Evolutionary conservation across 768 basidiomycete species (phyloP), one percentile per base, ranked within the genome.

Genomic region (Floccularia luteovirens): DNA sequence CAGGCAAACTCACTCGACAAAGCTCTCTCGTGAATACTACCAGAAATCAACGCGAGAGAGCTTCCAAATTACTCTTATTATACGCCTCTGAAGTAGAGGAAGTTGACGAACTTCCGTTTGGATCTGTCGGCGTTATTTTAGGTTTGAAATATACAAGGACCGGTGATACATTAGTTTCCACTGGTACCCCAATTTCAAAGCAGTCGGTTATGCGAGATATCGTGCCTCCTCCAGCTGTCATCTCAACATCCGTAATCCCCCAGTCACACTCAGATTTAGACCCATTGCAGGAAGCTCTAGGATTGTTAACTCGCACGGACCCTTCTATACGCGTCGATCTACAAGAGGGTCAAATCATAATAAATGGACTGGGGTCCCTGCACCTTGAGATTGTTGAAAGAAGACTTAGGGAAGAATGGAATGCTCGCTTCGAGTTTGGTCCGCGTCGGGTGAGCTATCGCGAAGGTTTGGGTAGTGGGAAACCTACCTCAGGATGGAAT

Each of bases 371-470:
- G 30, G 90, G 90, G 11, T 77, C 84, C 22, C 70, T 92, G 10
- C 90, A 92, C 53, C 72, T 92, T n/a, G 90, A 92, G 58, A 90
- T 92, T 41, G 70, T 90, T 7, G 86, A 88, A 59, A 75, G 79
- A n/a, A 73, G 90, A 31, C 64, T 92, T 20, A 70, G 67, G 39
- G 79, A 87, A 41, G 90, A 91, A 59, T 92, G 84, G 82, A 71
- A 75, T 23, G 85, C 66, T 23, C 69, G 74, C 32, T 90, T 87
- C 51, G 80, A 90, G 52, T 74, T 90, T 48, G 88, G 90, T 4
- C 64, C 61, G 42, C 76, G 88, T 39, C 74, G 81, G 11, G 89
- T 91, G 39, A 83, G 82, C 59, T 91, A 85, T 61, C 77, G 89
- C 13, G 90, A 91, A 57, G 71, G 66, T 11, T 55, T 64, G 36